These are phyloP conservation scores for Harrya chromipes DNA, from an alignment of 768 basidiomycete species.

Conservation along the genomic window DNA sequence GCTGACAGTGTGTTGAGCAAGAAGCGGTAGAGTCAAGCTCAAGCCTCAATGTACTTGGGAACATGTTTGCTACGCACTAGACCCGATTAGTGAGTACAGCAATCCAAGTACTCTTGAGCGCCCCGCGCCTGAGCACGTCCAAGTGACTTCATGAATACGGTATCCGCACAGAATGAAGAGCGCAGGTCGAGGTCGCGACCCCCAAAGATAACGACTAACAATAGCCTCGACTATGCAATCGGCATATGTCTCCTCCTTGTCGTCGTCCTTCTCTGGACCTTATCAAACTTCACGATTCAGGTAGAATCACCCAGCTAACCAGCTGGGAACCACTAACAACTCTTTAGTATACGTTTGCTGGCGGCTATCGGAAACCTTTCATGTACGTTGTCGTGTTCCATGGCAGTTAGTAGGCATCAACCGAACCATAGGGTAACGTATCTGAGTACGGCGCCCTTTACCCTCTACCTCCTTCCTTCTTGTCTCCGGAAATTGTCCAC, in stretches of 20 bases:
- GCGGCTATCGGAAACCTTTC: constrained; percentile 87
- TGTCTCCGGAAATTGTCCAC: constrained; percentile 33
- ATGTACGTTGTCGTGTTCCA: constrained; percentile 45
- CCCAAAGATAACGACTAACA: constrained; percentile 6
- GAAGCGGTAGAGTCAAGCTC: too few species aligned
- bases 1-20: too few species aligned
- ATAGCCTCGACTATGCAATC: constrained; percentile 41
- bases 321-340: constrained; percentile 6
- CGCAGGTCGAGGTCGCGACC: constrained; percentile 9
- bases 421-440: constrained; percentile 69
- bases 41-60: too few species aligned
- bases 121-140: too few species aligned
- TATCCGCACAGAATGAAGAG: constrained; percentile 13
- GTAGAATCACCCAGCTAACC: constrained; percentile 31
- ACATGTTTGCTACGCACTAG: too few species aligned
- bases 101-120: too few species aligned
- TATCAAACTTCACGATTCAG: constrained; percentile 85
- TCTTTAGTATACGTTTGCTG: constrained; percentile 45
- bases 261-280: constrained; percentile 87
- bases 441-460: constrained; percentile 84
- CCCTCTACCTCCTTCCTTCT: constrained; percentile 73
- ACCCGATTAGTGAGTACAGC: too few species aligned
- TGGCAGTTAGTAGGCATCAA: constrained; percentile 1
- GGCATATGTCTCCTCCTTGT: constrained; percentile 69
- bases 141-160: constrained; percentile 13